Evolutionary conservation across 306 rosid genomes (phyloP), one percentile per base, ranked within the genome.

Genomic region (Rubus idaeus): DNA sequence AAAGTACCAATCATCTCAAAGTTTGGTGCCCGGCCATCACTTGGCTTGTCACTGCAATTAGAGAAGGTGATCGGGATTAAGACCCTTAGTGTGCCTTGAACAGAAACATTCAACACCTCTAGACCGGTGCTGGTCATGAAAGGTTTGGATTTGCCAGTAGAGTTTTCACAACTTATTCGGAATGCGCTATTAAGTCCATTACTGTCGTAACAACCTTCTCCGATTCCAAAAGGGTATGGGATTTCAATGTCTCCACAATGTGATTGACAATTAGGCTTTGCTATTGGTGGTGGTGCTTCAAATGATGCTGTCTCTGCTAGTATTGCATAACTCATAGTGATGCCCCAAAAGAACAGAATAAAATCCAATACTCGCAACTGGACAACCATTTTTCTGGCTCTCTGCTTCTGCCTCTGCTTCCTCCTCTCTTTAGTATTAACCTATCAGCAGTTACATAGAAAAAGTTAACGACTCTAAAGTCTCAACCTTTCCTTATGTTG

Each of bases 191-290:
- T 13, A 4, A 0, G 0, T 8, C 5, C 16, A n/a, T 11, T 50
- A 50, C 53, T 13, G 18, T 50, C 10, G 46, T 52, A 71, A 17
- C 75, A 71, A 53, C 39, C 50, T 14, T 2, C 17, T 61, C 58
- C 70, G 39, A 75, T 61, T 41, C 78, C 78, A 17, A 75, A 75
- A 75, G 78, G 78, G 49, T 12, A 75, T 62, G 78, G 78, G 57
- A 75, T 75, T 46, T 35, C 11, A 49, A 52, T 20, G 12, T 10
- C 4, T 35, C 71, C 79, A 30, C 71, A 63, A 1, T 4, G 51
- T 40, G 46, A 18, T 49, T 14, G 2, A 20, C 78, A 75, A 6
- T 12, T 13, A 35, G 47, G 78, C 78, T 35, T 75, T 72, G 76
- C 30, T 4, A 72, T 2, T 8, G 62, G n/a, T 63, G 3, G 41